Evolutionary conservation across 2,329 filamentous ascomycete species (phyloP).

Genomic region (Pseudogymnoascus sp.): DNA sequence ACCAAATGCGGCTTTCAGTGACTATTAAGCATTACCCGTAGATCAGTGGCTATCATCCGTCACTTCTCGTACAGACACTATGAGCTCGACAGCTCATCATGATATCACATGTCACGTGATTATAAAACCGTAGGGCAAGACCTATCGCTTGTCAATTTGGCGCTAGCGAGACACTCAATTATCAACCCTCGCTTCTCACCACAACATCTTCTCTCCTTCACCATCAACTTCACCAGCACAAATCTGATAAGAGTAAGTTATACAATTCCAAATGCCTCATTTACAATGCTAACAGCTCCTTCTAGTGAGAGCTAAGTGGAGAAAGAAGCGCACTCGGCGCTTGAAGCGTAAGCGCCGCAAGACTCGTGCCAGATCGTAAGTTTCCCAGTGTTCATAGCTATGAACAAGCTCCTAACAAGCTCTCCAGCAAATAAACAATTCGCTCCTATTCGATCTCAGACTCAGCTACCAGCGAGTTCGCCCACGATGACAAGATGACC

Average conservation of each 20-base stretch:
- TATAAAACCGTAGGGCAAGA: neutral
- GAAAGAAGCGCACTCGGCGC: constrained; percentile 99
- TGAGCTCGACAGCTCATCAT: neutral
- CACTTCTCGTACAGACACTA: neutral
- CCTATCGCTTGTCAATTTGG: constrained; percentile 8
- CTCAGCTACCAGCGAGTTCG: constrained; percentile 25
- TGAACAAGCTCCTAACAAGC: constrained; percentile 16
- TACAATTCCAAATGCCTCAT: constrained; percentile 9
- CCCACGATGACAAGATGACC: constrained; percentile 31
- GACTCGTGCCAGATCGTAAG: constrained; percentile 96
- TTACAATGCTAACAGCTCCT: constrained; percentile 29
- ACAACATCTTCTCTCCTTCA: constrained; percentile 25
- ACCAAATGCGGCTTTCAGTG: neutral
- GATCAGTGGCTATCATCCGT: neutral
- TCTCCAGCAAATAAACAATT: constrained; percentile 37
- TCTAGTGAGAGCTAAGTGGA: constrained; percentile 91
- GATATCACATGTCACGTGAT: neutral
- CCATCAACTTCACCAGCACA: constrained; percentile 32
- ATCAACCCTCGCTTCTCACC: constrained; percentile 6
- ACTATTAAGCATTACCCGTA: neutral
- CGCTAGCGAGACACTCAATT: constrained; percentile 11
- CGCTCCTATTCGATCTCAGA: constrained; percentile 35
- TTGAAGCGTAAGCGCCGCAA: constrained; percentile 99
- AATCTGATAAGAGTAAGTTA: constrained; percentile 38
- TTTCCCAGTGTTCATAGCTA: constrained; percentile 19